Evolutionary conservation across 2,329 filamentous ascomycete species (phyloP).

Genomic region (Hypoxylon rubiginosum): DNA sequence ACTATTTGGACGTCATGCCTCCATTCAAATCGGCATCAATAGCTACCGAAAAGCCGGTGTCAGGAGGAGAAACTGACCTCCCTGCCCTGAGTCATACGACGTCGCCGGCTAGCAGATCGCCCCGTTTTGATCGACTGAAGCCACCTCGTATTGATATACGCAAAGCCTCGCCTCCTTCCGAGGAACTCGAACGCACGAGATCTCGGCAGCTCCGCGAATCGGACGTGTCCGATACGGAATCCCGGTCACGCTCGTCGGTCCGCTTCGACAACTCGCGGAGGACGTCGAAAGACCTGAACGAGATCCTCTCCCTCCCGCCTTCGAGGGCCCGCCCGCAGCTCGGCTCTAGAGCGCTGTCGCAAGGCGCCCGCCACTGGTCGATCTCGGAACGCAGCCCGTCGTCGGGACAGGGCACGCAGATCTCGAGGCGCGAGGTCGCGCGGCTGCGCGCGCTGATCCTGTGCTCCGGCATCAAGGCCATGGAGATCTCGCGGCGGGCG

Average conservation of each 20-base stretch:
- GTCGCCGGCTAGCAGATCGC: conserved; percentile 57
- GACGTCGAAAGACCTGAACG: conserved; percentile 55
- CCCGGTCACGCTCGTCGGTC: conserved; percentile 46
- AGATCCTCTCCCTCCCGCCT: conserved; percentile 49
- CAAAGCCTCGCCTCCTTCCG: conserved; percentile 56
- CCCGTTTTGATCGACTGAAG: conserved; percentile 63
- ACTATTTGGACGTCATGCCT: conserved; percentile 67
- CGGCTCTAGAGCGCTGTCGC: conserved; percentile 27
- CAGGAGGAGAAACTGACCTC: conserved; percentile 39
- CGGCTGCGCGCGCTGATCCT: conserved; percentile 83
- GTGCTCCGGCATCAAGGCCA: conserved; percentile 89
- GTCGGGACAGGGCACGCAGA: conserved; percentile 55
- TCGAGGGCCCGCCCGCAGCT: conserved; percentile 26
- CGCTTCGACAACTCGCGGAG: conserved; percentile 50
- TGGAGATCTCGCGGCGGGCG: conserved; percentile 79
- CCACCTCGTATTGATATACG: conserved; percentile 64
- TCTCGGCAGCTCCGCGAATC: conserved; percentile 46
- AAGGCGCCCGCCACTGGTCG: conserved; percentile 60
- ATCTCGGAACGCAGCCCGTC: conserved; percentile 61
- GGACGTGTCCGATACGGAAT: conserved; percentile 58
- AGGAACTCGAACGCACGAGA: conserved; percentile 44
- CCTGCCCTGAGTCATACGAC: conserved; percentile 32
- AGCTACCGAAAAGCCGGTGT: conserved; percentile 38
- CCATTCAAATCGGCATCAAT: conserved; percentile 59
- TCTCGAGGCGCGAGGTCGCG: conserved; percentile 81